Percentiles rank a stretch among this genome's conserved stretches.
phyloP scores from a whole-genome alignment of 495 filamentous ascomycete genomes.

The Corynascus novoguineensis region DNA sequence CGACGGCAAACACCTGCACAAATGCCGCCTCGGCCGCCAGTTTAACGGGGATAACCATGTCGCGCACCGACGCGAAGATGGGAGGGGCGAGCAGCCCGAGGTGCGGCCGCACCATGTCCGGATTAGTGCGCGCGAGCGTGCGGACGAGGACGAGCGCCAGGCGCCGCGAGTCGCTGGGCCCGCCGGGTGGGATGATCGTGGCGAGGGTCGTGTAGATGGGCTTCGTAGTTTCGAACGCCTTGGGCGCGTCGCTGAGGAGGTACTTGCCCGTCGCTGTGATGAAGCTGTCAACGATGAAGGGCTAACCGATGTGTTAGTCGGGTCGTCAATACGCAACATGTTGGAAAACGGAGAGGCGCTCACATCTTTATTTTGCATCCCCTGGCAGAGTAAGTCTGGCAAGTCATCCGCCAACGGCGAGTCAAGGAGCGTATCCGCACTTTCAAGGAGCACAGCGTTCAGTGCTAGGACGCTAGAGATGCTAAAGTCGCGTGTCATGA shows the following conservation, averaged over 20 bases:
- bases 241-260: conserved; percentile 60
- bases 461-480: conserved; percentile 68
- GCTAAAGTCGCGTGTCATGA: conserved; percentile 64
- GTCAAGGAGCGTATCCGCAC: conserved; percentile 60
- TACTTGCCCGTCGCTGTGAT: conserved; percentile 96
- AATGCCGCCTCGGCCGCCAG: conserved; percentile 92
- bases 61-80: conserved; percentile 84
- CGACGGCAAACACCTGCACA: conserved; percentile 86
- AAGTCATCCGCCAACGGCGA: conserved; percentile 63
- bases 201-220: conserved; percentile 72
- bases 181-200: conserved; percentile 66
- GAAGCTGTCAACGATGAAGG: conserved; percentile 80
- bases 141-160: conserved; percentile 85
- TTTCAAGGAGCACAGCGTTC: conserved; percentile 80
- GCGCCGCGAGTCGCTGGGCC: conserved; percentile 73
- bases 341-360: conserved; percentile 18
- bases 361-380: conserved; percentile 70
- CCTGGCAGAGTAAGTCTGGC: conserved; percentile 69
- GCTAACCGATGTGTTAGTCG: conserved; percentile 38
- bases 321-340: not conserved
- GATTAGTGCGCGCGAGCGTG: conserved; percentile 69
- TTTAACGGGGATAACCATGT: conserved; percentile 93
- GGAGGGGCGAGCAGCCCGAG: conserved; percentile 70
- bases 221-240: conserved; percentile 65
- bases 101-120: conserved; percentile 73